These are phyloP conservation scores for Terfezia boudieri DNA, from an alignment of 495 filamentous ascomycete species.

Conservation along the genomic window DNA sequence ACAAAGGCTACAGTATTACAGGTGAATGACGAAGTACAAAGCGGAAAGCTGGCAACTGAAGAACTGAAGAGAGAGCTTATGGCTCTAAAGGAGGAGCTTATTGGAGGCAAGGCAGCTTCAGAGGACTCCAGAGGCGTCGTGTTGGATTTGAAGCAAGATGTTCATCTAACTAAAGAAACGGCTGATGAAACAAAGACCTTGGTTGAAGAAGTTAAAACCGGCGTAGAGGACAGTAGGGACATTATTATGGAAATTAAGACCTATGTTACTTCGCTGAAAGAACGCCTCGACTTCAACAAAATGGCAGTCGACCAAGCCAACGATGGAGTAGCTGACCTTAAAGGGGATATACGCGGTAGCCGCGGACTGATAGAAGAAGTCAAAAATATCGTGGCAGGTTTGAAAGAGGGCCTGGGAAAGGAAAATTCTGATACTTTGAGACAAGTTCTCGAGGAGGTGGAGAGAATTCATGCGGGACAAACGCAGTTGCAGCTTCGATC, in stretches of 20 bases:
- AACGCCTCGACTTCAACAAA: neutral
- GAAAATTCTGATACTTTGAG: neutral
- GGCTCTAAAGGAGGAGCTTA: neutral
- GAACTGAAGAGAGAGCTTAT: neutral
- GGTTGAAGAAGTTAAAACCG: slow-evolving; percentile 14
- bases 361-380: neutral
- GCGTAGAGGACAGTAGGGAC: slow-evolving; percentile 12
- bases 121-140: neutral
- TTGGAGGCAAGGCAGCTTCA: neutral
- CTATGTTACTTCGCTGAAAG: neutral
- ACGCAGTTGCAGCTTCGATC: neutral
- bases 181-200: slow-evolving; percentile 12
- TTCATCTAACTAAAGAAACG: slow-evolving; percentile 14
- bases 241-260: slow-evolving; percentile 12
- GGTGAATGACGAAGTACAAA: neutral
- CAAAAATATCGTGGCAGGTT: neutral
- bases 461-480: neutral
- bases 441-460: neutral
- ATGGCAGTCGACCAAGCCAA: neutral
- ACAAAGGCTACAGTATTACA: neutral
- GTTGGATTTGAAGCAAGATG: slow-evolving; percentile 10
- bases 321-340: neutral
- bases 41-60: neutral
- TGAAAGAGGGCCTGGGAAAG: neutral
- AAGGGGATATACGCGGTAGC: neutral